These are phyloP conservation scores for Alternaria novae-zelandiae DNA, from an alignment of 2,329 filamentous ascomycete genomes.

Conservation along the genomic window DNA sequence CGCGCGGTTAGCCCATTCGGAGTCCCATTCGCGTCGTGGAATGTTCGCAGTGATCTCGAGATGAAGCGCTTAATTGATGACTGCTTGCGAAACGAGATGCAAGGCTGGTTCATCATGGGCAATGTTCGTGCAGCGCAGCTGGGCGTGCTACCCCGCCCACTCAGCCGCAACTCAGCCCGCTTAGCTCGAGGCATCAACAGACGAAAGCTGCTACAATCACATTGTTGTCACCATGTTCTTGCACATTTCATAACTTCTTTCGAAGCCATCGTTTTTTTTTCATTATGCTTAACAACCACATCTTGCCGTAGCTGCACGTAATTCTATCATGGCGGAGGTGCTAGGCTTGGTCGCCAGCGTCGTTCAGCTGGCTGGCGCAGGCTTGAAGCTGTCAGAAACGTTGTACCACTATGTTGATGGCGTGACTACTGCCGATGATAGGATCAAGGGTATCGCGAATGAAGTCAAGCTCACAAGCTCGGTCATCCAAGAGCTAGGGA, in stretches of 20 bases:
- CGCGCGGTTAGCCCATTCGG: background rate
- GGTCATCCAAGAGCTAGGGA: conserved; percentile 37
- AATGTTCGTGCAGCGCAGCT: background rate
- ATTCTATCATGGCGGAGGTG: conserved; percentile 30
- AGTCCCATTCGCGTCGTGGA: background rate
- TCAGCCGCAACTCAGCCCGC: conserved; percentile 6
- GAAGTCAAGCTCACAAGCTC: conserved; percentile 37
- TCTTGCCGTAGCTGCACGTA: background rate
- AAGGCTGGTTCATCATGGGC: background rate
- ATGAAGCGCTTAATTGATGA: background rate
- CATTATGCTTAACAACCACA: background rate
- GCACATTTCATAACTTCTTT: background rate
- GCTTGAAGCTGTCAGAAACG: conserved; percentile 36
- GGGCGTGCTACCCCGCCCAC: background rate
- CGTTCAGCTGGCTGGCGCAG: conserved; percentile 38
- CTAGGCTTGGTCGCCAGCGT: conserved; percentile 38
- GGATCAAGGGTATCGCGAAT: conserved; percentile 37
- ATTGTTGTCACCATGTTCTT: background rate
- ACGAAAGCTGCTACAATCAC: background rate
- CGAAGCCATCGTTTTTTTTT: background rate
- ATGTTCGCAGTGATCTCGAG: background rate
- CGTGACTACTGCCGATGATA: conserved; percentile 37
- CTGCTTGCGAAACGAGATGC: background rate
- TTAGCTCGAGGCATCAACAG: background rate
- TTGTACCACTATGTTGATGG: conserved; percentile 41